A percentile compares a stretch with the other conserved stretches of the same genome.
Conservation (phyloP, 23 red algal genomes). For the Cyanidiococcus yangmingshanensis region DNA sequence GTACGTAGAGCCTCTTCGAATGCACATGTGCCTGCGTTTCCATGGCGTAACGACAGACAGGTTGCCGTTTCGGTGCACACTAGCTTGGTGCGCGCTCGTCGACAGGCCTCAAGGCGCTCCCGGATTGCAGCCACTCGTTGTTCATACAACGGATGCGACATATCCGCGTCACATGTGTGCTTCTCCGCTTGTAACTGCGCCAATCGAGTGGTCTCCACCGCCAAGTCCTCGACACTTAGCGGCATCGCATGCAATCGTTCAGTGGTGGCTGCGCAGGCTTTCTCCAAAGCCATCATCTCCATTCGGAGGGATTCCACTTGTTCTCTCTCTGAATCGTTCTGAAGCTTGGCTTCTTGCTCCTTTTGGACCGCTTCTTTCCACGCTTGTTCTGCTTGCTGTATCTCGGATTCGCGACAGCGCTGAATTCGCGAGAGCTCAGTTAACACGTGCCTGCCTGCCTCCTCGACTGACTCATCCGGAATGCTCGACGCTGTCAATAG, state of each 20-base stretch:
- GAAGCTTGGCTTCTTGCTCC: background rate
- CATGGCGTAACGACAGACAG: too few relatives aligned
- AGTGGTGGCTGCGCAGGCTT: background rate
- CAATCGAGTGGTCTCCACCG: background rate
- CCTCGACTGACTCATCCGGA: background rate
- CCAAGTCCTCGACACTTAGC: background rate
- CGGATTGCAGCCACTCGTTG: background rate
- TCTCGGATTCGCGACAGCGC: background rate
- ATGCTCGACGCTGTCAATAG: background rate
- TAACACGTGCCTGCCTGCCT: constrained; percentile 27
- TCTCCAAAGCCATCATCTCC: background rate
- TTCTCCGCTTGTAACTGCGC: background rate
- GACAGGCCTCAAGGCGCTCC: background rate
- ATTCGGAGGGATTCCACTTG: background rate
- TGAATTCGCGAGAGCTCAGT: constrained; percentile 18
- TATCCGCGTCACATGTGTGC: background rate
- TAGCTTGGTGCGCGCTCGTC: background rate
- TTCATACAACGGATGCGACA: background rate
- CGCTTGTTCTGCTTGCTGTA: background rate
- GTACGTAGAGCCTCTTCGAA: background rate
- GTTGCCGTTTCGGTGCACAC: too few relatives aligned
- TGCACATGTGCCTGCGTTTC: background rate
- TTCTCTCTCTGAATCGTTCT: background rate
- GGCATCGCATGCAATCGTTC: background rate
- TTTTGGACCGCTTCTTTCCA: background rate